Conservation (phyloP, 495 filamentous ascomycete genomes). For the Podospora anserina region DNA sequence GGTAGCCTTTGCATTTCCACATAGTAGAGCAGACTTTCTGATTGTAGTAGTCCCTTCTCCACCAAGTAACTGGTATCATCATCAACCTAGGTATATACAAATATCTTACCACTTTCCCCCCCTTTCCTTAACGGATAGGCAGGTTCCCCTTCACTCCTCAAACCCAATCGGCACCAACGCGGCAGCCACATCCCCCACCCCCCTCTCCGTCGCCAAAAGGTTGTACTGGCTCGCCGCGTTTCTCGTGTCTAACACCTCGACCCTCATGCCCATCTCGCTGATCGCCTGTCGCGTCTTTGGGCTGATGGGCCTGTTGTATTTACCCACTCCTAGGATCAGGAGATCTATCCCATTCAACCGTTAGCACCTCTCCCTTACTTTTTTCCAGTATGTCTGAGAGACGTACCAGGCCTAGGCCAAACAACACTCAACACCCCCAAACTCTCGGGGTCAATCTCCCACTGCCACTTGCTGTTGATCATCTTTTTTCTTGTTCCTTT, state of each 20-base stretch:
- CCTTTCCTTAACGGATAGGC: neutral
- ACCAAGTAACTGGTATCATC: neutral
- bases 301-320: constrained; percentile 67
- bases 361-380: neutral
- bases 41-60: neutral
- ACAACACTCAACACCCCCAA: constrained; percentile 76
- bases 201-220: constrained; percentile 77
- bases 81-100: neutral
- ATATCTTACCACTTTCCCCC: neutral
- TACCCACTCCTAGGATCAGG: constrained; percentile 82
- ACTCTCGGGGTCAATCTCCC: constrained; percentile 65
- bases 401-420: constrained; percentile 88
- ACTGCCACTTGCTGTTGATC: constrained; percentile 73
- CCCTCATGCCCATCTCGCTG: constrained; percentile 72
- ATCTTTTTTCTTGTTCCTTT: constrained; percentile 42
- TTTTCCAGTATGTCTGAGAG: too few relatives aligned
- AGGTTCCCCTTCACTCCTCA: constrained; percentile 40
- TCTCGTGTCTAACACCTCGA: constrained; percentile 88
- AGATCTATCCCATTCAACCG: constrained; percentile 61
- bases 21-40: too few relatives aligned
- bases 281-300: constrained; percentile 68
- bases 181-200: constrained; percentile 75
- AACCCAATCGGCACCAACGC: constrained; percentile 86
- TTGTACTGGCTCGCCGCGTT: constrained; percentile 94
- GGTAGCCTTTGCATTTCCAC: too few relatives aligned